A percentile compares a stretch with the other conserved stretches of the same genome.
phyloP scores from a whole-genome alignment of 2,329 filamentous ascomycete species.

The Aspergillus caelatus region DNA sequence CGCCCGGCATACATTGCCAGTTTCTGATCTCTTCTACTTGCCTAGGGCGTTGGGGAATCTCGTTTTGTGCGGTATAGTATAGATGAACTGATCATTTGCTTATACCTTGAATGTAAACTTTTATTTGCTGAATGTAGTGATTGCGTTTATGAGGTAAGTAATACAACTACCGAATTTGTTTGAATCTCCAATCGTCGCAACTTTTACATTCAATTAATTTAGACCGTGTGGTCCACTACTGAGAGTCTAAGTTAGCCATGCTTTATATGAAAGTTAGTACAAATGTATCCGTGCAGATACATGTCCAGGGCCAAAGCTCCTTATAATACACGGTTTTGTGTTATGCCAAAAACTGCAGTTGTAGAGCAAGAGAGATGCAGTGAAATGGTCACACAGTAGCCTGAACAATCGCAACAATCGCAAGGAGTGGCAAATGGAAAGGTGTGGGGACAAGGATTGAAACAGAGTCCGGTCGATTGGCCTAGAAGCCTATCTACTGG shows the following conservation, averaged over 20 bases:
- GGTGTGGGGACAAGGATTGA: not conserved
- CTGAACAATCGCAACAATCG: not conserved
- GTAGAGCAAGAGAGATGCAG: not conserved
- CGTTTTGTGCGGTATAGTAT: constrained; percentile 31
- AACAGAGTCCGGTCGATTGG: not conserved
- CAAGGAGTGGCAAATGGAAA: not conserved
- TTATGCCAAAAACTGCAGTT: not conserved
- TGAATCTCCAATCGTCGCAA: not conserved
- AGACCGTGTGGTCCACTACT: not conserved
- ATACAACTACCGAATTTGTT: not conserved
- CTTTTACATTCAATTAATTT: not conserved
- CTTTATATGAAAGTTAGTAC: not conserved
- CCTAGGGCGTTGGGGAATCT: constrained; percentile 31
- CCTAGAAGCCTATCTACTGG: constrained; percentile 9
- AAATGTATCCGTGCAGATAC: not conserved
- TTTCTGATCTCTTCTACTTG: constrained; percentile 21
- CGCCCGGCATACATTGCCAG: constrained; percentile 24
- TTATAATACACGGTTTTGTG: not conserved
- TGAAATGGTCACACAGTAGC: not conserved
- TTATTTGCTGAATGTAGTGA: not conserved
- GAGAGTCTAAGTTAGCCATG: not conserved
- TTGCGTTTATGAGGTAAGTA: not conserved
- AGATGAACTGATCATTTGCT: constrained; percentile 13
- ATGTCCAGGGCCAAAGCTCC: not conserved
- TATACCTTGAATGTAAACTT: not conserved